Conservation (phyloP, 768 basidiomycete genomes). For the Lactarius evosmus region DNA sequence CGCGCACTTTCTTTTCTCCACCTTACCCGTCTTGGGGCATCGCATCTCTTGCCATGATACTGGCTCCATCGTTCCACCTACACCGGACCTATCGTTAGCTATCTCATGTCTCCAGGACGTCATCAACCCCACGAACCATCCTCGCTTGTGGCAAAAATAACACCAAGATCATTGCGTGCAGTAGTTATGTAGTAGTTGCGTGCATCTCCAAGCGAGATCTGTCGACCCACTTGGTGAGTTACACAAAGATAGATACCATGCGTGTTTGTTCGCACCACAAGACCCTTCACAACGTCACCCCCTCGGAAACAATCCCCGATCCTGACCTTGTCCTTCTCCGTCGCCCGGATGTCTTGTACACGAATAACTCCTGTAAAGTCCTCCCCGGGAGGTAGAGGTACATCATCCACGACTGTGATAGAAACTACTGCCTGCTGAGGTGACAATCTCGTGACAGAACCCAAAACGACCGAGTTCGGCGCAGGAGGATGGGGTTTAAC, state of each 20-base stretch:
- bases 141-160: slow-evolving; percentile 88
- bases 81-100: slow-evolving; percentile 3
- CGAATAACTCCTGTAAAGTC: slow-evolving; percentile 90
- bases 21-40: slow-evolving; percentile 73
- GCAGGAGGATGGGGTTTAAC: slow-evolving; percentile 70
- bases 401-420: slow-evolving; percentile 83
- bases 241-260: not conserved
- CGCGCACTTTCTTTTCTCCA: slow-evolving; percentile 83
- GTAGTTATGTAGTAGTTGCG: slow-evolving; percentile 91
- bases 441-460: slow-evolving; percentile 77
- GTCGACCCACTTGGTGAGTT: not conserved
- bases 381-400: slow-evolving; percentile 77
- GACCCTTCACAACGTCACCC: slow-evolving; percentile 83
- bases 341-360: slow-evolving; percentile 82
- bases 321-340: slow-evolving; percentile 87
- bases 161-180: slow-evolving; percentile 85
- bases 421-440: slow-evolving; percentile 80
- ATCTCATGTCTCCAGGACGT: not conserved
- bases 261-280: slow-evolving; percentile 62
- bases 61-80: slow-evolving; percentile 80
- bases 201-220: slow-evolving; percentile 92
- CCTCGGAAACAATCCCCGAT: slow-evolving; percentile 90
- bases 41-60: slow-evolving; percentile 92
- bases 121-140: slow-evolving; percentile 50
- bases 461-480: slow-evolving; percentile 74